Evolutionary conservation across 2,329 filamentous ascomycete species (phyloP).

Genomic region (Tolypocladium sp.): DNA sequence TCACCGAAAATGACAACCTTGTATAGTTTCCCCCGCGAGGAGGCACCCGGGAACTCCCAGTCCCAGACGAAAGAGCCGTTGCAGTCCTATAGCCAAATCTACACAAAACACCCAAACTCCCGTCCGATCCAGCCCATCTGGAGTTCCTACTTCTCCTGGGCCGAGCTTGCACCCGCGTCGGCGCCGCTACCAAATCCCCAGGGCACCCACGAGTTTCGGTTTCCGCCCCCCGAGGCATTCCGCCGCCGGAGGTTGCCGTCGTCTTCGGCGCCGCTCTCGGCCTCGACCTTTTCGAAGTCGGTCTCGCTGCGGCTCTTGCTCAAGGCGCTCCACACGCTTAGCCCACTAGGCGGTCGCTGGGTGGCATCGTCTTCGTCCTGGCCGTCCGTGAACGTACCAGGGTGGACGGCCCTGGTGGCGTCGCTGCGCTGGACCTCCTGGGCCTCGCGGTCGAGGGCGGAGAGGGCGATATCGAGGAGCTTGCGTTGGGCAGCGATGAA

Average conservation of each 20-base stretch:
- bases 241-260: slow-evolving; percentile 27
- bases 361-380: slow-evolving; percentile 22
- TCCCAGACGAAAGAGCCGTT: background rate
- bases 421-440: slow-evolving; percentile 42
- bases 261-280: slow-evolving; percentile 56
- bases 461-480: slow-evolving; percentile 62
- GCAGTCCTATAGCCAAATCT: slow-evolving; percentile 1
- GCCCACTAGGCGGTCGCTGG: slow-evolving; percentile 37
- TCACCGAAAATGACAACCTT: background rate
- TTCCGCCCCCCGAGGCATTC: slow-evolving; percentile 12
- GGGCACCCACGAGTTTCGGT: slow-evolving; percentile 34
- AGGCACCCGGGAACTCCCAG: background rate
- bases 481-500: slow-evolving; percentile 77
- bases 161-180: slow-evolving; percentile 25
- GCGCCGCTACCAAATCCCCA: slow-evolving; percentile 33
- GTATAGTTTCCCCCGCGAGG: background rate
- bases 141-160: slow-evolving; percentile 25
- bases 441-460: slow-evolving; percentile 73
- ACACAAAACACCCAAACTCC: slow-evolving; percentile 19
- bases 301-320: slow-evolving; percentile 77
- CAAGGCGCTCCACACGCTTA: slow-evolving; percentile 45
- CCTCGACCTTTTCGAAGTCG: slow-evolving; percentile 84
- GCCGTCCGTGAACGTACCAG: slow-evolving; percentile 2
- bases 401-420: slow-evolving; percentile 6
- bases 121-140: slow-evolving; percentile 10